Evolutionary conservation across 192 early-diverging fungal species (phyloP).

Genomic region (Dissophora globulifera): DNA sequence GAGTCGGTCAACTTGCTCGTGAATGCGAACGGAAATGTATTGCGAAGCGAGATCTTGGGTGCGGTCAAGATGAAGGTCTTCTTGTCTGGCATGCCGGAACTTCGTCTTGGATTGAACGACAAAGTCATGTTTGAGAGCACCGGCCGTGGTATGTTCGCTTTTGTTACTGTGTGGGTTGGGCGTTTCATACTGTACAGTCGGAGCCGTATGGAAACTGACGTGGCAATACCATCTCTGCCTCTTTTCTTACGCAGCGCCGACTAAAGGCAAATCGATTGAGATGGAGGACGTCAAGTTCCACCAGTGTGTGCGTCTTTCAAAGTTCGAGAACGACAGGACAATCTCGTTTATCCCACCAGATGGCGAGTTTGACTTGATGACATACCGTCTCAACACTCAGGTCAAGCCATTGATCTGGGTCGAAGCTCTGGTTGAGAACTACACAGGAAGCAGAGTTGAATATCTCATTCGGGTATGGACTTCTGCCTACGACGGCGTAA

Average conservation of each 20-base stretch:
- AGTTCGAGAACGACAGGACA: constrained; percentile 89
- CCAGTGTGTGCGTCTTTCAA: constrained; percentile 88
- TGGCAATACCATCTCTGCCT: background rate
- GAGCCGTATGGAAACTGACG: too few relatives aligned
- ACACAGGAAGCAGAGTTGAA: constrained; percentile 93
- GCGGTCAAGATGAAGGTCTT: constrained; percentile 88
- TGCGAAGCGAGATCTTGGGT: constrained; percentile 80
- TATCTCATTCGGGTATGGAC: constrained; percentile 81
- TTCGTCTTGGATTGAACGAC: constrained; percentile 87
- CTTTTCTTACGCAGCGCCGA: constrained; percentile 36
- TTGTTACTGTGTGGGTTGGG: background rate
- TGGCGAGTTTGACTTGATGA: constrained; percentile 94
- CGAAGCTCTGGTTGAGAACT: constrained; percentile 85
- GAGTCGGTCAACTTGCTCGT: constrained; percentile 96
- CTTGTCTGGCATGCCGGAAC: constrained; percentile 88
- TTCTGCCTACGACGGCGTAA: too few relatives aligned
- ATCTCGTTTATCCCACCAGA: constrained; percentile 92
- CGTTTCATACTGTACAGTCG: too few relatives aligned
- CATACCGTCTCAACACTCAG: constrained; percentile 85
- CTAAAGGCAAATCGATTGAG: constrained; percentile 84
- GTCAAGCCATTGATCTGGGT: constrained; percentile 88
- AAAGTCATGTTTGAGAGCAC: constrained; percentile 95
- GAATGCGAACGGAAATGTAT: constrained; percentile 69
- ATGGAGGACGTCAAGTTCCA: constrained; percentile 95
- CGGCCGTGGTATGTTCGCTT: constrained; percentile 66